Conservation (phyloP, 192 early-diverging fungal genomes). For the Funneliformis mosseae region DNA sequence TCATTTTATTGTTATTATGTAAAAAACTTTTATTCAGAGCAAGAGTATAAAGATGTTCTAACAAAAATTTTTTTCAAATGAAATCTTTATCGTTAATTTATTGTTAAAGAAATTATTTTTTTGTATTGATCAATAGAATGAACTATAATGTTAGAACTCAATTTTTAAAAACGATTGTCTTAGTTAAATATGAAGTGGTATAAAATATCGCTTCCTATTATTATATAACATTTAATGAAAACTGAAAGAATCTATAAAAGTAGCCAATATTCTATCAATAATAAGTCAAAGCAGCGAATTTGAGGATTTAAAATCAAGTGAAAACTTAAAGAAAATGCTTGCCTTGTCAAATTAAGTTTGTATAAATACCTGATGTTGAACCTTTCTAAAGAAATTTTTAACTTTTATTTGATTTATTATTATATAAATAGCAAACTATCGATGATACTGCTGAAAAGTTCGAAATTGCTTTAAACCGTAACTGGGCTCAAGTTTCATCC, state of each 20-base stretch:
- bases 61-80: too few relatives aligned
- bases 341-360: conserved; percentile 86
- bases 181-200: too few relatives aligned
- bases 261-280: conserved; percentile 91
- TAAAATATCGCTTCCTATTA: conserved; percentile 91
- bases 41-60: too few relatives aligned
- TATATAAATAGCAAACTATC: conserved; percentile 60
- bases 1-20: too few relatives aligned
- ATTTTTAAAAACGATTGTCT: too few relatives aligned
- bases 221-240: conserved; percentile 90
- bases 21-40: too few relatives aligned
- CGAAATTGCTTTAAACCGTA: conserved; percentile 89
- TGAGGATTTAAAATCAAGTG: conserved; percentile 89
- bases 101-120: too few relatives aligned
- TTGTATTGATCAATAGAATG: too few relatives aligned
- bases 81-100: too few relatives aligned
- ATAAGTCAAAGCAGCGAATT: conserved; percentile 92
- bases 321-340: conserved; percentile 69
- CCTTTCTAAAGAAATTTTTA: conserved; percentile 17
- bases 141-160: too few relatives aligned
- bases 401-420: conserved; percentile 17
- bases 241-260: conserved; percentile 89
- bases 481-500: conserved; percentile 82
- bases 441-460: conserved; percentile 93
- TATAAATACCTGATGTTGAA: conserved; percentile 5